These are phyloP conservation scores for Fragaria iinumae DNA, from an alignment of 306 rosid species.

Conservation along the genomic window DNA sequence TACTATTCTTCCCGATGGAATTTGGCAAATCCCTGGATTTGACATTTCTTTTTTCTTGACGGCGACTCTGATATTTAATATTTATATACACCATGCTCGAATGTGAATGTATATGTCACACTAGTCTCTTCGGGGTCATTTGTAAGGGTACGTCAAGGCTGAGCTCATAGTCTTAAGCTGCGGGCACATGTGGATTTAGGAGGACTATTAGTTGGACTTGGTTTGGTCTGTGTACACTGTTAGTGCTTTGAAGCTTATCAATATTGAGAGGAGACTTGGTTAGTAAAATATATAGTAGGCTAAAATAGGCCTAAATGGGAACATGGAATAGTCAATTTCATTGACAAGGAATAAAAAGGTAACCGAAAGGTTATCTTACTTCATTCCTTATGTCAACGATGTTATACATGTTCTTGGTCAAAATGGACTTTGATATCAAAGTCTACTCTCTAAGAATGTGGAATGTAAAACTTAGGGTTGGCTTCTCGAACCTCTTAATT, in stretches of 20 bases:
- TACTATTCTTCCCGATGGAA: not conserved
- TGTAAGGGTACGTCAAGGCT: not conserved
- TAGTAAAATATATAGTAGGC: not conserved
- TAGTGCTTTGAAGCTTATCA: not conserved
- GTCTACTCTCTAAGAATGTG: not conserved
- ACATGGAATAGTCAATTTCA: not conserved
- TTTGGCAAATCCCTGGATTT: not conserved
- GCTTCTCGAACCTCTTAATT: not conserved
- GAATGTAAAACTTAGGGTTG: not conserved
- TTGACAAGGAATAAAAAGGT: not conserved
- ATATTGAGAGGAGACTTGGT: not conserved
- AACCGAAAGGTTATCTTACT: not conserved
- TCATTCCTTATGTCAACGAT: not conserved
- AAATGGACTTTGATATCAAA: not conserved
- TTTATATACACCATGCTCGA: not conserved
- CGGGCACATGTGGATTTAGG: not conserved
- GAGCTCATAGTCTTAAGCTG: not conserved
- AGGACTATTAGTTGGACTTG: conserved; percentile 1
- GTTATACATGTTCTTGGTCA: not conserved
- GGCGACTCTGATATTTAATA: not conserved
- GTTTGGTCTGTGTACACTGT: not conserved
- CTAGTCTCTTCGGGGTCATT: not conserved
- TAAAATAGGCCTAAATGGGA: not conserved
- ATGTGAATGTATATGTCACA: not conserved
- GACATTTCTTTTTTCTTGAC: not conserved